Base-by-base conservation (phyloP, 192 early-diverging fungal genomes). In the Coemansia sp. region DNA sequence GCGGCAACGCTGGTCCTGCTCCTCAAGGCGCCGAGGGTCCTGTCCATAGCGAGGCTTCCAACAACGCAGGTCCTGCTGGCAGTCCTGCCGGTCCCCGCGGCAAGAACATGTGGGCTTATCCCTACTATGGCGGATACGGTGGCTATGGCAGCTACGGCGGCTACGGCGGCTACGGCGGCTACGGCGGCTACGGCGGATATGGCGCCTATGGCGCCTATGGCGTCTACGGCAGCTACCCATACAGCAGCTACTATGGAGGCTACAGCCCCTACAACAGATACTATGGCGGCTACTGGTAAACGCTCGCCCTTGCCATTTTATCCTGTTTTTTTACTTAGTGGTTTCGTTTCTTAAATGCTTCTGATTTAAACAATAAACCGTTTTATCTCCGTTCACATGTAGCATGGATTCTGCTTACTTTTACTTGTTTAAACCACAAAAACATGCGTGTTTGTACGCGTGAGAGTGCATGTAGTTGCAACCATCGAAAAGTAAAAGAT, bases 31-130 rank as follows among this genome's bases (percentile, higher is more conserved):
- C 79, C 38, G 79, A 76, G 53, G 64, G 73, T 22, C 32, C 70
- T 20, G 14, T 64, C 18, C 70, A 76, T 20, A 60, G 59, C 45
- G 71, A 36, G 33, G 70, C 66, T 43, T 65, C 66, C 9, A 67
- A 66, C 41, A 67, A 66, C 51, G 74, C 79, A 71, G 74, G 71
- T 3, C 55, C 79, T 71, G 78, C 78, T 75, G 78, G 73, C 70
- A 67, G 79, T 61, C 71, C 79, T 73, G 79, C 79, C 39, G 74
- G 74, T 32, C 18, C 71, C 8, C 79, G 74, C 32, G 79, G 79
- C 64, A 82, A 82, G 71, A 64, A 60, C 59, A 82, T 82, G 79
- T 82, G 79, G 79, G 79, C 79, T 1, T 82, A 82, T 45, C 79
- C 79, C 4, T 76, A 76, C 79, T 77, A 76, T 18, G 72, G 72